phyloP scores from a whole-genome alignment of 2,329 filamentous ascomycete genomes.

The Fusarium sp. region DNA sequence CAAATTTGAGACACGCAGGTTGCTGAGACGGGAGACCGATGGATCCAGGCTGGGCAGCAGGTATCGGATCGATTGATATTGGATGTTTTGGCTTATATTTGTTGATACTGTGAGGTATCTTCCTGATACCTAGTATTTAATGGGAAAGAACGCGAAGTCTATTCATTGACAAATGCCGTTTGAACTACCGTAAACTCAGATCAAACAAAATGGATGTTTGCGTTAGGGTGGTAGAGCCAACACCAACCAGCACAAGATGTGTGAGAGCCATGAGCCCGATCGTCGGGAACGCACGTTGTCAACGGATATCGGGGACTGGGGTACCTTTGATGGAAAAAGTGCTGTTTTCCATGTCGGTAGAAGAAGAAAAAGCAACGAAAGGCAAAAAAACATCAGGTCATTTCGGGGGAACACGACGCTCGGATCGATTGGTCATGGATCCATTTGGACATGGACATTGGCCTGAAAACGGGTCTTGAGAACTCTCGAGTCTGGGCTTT shows the following conservation, averaged over 20 bases:
- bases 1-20: slow-evolving; percentile 3
- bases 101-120: neutral
- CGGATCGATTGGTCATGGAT: neutral
- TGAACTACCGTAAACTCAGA: neutral
- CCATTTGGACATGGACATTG: neutral
- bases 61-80: neutral
- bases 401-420: neutral
- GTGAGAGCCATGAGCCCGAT: slow-evolving; percentile 10
- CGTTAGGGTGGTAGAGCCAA: neutral
- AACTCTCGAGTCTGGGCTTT: neutral
- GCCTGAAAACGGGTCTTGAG: neutral
- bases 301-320: slow-evolving; percentile 23
- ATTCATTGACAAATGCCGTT: neutral
- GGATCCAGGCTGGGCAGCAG: neutral
- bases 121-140: neutral
- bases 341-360: slow-evolving; percentile 9
- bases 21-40: neutral
- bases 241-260: neutral
- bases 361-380: slow-evolving; percentile 3
- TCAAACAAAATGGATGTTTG: neutral
- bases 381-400: slow-evolving; percentile 18
- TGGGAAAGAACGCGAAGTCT: neutral
- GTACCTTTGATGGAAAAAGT: neutral
- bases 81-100: neutral
- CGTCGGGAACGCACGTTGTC: slow-evolving; percentile 20